Base-by-base conservation (phyloP, 352 stramenopile species). In the Phytophthora pinifolia region DNA sequence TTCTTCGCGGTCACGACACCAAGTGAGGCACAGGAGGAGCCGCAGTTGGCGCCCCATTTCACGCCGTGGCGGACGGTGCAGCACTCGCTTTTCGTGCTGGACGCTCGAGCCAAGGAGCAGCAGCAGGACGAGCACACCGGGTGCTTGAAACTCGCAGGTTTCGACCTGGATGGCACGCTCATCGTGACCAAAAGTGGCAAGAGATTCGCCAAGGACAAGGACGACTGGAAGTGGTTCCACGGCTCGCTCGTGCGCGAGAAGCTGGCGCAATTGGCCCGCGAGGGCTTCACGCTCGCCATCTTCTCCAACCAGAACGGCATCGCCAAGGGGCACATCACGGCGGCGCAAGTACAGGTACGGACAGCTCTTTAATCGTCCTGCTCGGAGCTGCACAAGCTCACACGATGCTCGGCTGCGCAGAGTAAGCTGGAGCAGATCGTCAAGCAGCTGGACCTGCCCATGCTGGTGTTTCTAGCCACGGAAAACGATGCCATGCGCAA, bases 241-340 rank as follows among this genome's bases (percentile, higher is more conserved):
- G 56, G 79, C 5, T 78, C 65, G 8, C 65, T 65, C 6, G 83
- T 92, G 17, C 51, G 46, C 1, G 32, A 67, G 1, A 91, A 86
- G 44, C 63, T 95, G 15, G 31, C 56, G 22, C 55, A 79, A 17
- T 59, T 93, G 25, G 62, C 58, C 12, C 46, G 49, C 7, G 61
- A 81, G 7, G 79, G 76, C 0, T 92, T 75, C 51, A 62, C 65
- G 32, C 57, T 95, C 12, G 70, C 80, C 5, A 75, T 95, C 29
- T 79, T 93, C 39, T 95, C 85, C 17, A 95, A 95, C 67, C 85
- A 95, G 52, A 91, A 92, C 33, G 85, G 85, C 9, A 67, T 95
- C 18, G 78, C 77, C 32, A 91, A 89, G 60, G 83, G 85, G 37
- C 89, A 92, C 22, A 76, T 82, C 6, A 76, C 59, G 1, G 74